Percentiles rank a stretch among this genome's conserved stretches.
phyloP scores from a whole-genome alignment of 2,329 filamentous ascomycete species.

The Botrytis squamosa region DNA sequence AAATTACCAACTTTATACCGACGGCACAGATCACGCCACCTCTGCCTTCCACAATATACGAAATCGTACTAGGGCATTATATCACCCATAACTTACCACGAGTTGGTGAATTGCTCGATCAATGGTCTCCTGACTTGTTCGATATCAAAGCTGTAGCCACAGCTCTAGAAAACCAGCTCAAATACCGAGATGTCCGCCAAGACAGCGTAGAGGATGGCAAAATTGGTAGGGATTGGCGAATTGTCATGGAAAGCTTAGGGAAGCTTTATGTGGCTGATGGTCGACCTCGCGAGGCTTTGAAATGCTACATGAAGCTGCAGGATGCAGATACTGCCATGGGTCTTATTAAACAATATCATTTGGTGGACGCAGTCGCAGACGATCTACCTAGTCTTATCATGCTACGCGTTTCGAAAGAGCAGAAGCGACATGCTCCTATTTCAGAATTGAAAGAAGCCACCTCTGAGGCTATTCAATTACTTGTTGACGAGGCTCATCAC shows the following conservation, averaged over 20 bases:
- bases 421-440: slow-evolving; percentile 62
- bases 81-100: slow-evolving; percentile 72
- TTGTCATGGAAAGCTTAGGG: slow-evolving; percentile 83
- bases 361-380: slow-evolving; percentile 85
- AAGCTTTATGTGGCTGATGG: slow-evolving; percentile 81
- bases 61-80: slow-evolving; percentile 86
- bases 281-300: slow-evolving; percentile 78
- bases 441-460: slow-evolving; percentile 76
- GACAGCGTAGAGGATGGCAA: slow-evolving; percentile 74
- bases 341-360: slow-evolving; percentile 80
- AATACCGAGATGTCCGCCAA: slow-evolving; percentile 70
- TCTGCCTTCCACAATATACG: slow-evolving; percentile 79
- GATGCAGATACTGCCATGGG: slow-evolving; percentile 87
- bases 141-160: slow-evolving; percentile 73
- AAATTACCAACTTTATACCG: slow-evolving; percentile 83
- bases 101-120: slow-evolving; percentile 75
- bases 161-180: slow-evolving; percentile 78
- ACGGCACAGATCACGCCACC: slow-evolving; percentile 73
- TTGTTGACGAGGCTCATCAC: slow-evolving; percentile 88
- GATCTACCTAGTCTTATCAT: slow-evolving; percentile 88
- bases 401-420: slow-evolving; percentile 74
- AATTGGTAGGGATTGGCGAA: slow-evolving; percentile 77
- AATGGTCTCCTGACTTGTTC: slow-evolving; percentile 83
- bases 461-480: slow-evolving; percentile 76
- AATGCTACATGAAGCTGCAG: slow-evolving; percentile 85